These are phyloP conservation scores for Penicillium steckii DNA, from an alignment of 495 filamentous ascomycete species.

Conservation along the genomic window DNA sequence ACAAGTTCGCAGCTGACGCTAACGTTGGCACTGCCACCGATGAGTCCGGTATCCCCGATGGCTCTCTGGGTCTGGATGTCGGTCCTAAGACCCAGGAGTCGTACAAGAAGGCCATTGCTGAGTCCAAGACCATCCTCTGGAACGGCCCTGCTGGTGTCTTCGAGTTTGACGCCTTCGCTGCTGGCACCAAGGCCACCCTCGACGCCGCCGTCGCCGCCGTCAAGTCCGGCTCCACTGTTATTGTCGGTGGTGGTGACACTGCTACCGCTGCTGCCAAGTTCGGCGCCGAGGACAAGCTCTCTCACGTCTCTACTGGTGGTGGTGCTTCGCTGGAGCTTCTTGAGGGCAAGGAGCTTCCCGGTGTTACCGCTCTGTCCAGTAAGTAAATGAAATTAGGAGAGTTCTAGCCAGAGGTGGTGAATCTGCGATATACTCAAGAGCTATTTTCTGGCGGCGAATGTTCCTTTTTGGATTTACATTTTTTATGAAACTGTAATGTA, in stretches of 20 bases:
- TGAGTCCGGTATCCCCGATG: conserved; percentile 84
- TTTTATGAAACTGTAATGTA: conserved; percentile 36
- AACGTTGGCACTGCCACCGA: conserved; percentile 81
- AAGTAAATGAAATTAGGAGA: conserved; percentile 52
- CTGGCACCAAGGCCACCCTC: conserved; percentile 84
- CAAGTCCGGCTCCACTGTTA: conserved; percentile 82
- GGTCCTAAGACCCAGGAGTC: conserved; percentile 82
- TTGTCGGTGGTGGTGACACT: conserved; percentile 98
- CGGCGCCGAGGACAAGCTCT: conserved; percentile 90
- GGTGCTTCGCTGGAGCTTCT: conserved; percentile 94
- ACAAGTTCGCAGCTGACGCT: conserved; percentile 90
- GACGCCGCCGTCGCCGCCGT: conserved; percentile 80
- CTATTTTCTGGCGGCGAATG: neutral
- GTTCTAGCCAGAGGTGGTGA: neutral
- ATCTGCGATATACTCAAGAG: neutral
- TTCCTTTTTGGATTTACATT: conserved; percentile 6
- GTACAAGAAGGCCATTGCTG: conserved; percentile 79
- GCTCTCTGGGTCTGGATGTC: conserved; percentile 96
- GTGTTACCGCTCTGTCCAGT: conserved; percentile 92
- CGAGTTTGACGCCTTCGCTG: conserved; percentile 91
- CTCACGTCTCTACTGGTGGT: conserved; percentile 96
- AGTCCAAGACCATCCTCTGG: conserved; percentile 97
- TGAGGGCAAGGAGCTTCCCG: conserved; percentile 95
- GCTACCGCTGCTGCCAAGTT: conserved; percentile 98
- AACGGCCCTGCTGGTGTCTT: conserved; percentile 97